phyloP scores from a whole-genome alignment of 129 eudicot genomes.

The Tanacetum coccineum region DNA sequence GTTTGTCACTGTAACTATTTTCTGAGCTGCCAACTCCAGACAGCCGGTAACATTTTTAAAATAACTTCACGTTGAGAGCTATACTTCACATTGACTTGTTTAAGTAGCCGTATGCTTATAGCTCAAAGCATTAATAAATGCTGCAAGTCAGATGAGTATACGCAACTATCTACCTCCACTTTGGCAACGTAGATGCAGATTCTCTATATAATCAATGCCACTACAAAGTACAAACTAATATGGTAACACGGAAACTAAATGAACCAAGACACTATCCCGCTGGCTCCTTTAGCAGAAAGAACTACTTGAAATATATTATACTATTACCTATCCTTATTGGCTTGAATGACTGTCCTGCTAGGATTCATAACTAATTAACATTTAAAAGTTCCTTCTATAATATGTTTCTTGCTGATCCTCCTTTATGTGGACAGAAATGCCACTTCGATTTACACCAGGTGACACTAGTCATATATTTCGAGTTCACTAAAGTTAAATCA shows the following conservation, averaged over 20 bases:
- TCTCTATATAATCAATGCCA: not conserved
- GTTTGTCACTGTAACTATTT: no score
- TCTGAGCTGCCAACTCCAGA: no score
- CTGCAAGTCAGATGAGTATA: not conserved
- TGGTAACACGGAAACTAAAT: not conserved
- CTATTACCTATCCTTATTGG: conserved; percentile 2
- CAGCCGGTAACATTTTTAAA: no score
- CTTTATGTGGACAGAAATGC: not conserved
- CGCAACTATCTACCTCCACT: not conserved
- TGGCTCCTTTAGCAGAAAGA: not conserved
- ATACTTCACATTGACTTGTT: no score
- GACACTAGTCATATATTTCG: no score
- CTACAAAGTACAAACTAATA: conserved; percentile 15
- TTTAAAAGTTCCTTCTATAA: conserved; percentile 8
- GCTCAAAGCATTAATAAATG: no score
- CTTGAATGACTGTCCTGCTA: conserved; percentile 12
- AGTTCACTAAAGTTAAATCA: no score
- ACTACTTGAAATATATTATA: not conserved
- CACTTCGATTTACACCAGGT: not conserved
- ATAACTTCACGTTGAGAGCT: no score
- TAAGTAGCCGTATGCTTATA: no score
- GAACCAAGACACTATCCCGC: not conserved
- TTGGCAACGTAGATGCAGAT: conserved; percentile 10
- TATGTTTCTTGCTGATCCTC: not conserved
- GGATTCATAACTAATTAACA: not conserved